phyloP scores from a whole-genome alignment of 2,329 filamentous ascomycete species.

The Fonsecaea nubica region DNA sequence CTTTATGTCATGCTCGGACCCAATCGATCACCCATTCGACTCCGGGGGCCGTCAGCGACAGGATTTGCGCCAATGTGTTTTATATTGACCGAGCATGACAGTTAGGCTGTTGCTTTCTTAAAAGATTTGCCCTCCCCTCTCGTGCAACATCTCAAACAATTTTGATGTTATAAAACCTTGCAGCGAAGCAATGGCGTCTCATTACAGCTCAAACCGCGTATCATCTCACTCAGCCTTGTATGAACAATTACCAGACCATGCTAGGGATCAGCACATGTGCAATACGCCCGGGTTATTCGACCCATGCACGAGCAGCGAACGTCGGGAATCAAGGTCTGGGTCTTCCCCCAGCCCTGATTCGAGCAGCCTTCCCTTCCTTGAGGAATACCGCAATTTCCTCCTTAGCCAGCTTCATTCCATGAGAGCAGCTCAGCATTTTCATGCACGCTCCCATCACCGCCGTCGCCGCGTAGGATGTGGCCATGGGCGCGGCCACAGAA shows the following conservation, averaged over 20 bases:
- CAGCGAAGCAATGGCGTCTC: background rate
- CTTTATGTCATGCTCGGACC: background rate
- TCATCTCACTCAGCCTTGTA: background rate
- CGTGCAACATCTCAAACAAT: background rate
- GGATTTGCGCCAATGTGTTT: background rate
- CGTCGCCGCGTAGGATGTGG: background rate
- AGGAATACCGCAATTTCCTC: conserved; percentile 10
- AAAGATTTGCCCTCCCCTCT: background rate
- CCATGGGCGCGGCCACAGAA: background rate
- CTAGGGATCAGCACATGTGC: background rate
- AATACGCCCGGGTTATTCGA: background rate
- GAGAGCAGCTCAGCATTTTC: background rate
- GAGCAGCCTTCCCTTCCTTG: background rate
- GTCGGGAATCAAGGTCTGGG: background rate
- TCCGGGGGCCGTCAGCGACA: background rate
- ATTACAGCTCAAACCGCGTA: background rate
- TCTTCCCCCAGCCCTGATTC: background rate
- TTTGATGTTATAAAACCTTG: background rate
- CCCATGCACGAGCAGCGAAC: background rate
- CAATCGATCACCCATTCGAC: background rate
- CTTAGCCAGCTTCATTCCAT: conserved; percentile 2
- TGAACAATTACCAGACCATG: background rate
- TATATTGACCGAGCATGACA: conserved; percentile 5
- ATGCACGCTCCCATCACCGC: background rate
- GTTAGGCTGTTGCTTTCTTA: background rate